Base-by-base conservation (phyloP, 805 yeast genomes). In the Komagataella mondaviorum region DNA sequence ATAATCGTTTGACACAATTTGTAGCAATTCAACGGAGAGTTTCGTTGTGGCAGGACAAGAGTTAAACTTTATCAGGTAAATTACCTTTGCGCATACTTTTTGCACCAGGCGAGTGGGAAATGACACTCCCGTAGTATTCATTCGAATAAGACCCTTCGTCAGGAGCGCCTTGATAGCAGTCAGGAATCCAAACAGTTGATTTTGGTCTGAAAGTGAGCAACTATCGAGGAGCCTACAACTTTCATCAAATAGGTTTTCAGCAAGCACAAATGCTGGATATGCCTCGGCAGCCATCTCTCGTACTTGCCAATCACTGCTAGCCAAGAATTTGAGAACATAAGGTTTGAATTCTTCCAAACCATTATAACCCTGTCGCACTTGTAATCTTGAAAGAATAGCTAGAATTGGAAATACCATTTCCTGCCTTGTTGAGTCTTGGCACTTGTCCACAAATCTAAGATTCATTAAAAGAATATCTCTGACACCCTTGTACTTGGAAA, bases 251-350 rank as follows among this genome's bases (percentile, higher is more conserved):
- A 66, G 58, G 6, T 66, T 61, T 1, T 65, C 68, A 1, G 59
- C 56, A 6, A 67, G 54, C 12, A 77, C 62, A 48, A 83, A 63
- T 0, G 82, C 66, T 0, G 83, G 77, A 1, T 87, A 59, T 4
- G 88, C 77, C 59, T 81, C 73, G 0, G 96, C 87, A 0, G 96
- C 85, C 78, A 87, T 77, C 60, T 90, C 96, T 55, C 99, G 75
- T 6, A 93, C 75, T 58, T 88, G 88, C 96, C 96, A 91, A 51
- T 73, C 69, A 46, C 64, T 65, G 53, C 79, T 76, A 0, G 69
- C 68, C 30, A 90, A 66, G 55, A 83, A 73, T 17, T 59, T 50
- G 23, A 69, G 56, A 14, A 87, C 65, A 18, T 76, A 62, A 0
- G 73, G 72, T 48, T 70, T 66, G 58, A 88, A 84, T 5, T 70